Percentiles rank a stretch among this genome's conserved stretches.
Evolutionary conservation across 768 basidiomycete genomes (phyloP).

Genomic region (Tulasnella sp.): DNA sequence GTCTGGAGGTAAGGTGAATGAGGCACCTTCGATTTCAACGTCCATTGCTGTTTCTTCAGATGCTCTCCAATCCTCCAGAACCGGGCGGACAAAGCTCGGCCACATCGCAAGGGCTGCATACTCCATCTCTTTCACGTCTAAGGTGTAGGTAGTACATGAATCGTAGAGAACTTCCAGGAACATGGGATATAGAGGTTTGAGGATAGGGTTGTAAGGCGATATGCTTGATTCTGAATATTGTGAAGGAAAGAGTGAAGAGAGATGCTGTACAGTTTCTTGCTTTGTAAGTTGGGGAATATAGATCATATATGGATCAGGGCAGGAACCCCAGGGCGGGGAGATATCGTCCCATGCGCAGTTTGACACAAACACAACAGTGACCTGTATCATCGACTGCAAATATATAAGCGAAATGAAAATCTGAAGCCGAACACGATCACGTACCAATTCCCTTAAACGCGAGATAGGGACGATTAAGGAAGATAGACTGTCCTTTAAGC

Average conservation of each 20-base stretch:
- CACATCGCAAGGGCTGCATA: conserved; percentile 69
- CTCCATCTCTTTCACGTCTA: conserved; percentile 53
- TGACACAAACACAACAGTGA: conserved; percentile 52
- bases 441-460: conserved; percentile 56
- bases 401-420: conserved; percentile 6
- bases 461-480: conserved; percentile 59
- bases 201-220: conserved; percentile 27
- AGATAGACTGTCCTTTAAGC: conserved; percentile 46
- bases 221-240: conserved; percentile 7
- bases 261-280: conserved; percentile 27
- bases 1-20: not conserved
- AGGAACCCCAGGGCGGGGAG: conserved; percentile 50
- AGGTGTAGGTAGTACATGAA: conserved; percentile 49
- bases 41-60: not conserved
- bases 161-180: conserved; percentile 47
- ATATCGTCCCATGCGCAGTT: conserved; percentile 58
- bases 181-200: conserved; percentile 49
- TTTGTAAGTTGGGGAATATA: conserved; percentile 42
- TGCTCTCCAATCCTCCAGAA: conserved; percentile 36
- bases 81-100: conserved; percentile 63
- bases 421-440: not conserved
- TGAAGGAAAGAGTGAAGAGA: conserved; percentile 5
- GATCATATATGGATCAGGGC: conserved; percentile 55
- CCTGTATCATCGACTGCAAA: conserved; percentile 41
- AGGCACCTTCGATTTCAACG: not conserved